phyloP scores from a whole-genome alignment of 768 basidiomycete species.

The Myochromella boudieri region DNA sequence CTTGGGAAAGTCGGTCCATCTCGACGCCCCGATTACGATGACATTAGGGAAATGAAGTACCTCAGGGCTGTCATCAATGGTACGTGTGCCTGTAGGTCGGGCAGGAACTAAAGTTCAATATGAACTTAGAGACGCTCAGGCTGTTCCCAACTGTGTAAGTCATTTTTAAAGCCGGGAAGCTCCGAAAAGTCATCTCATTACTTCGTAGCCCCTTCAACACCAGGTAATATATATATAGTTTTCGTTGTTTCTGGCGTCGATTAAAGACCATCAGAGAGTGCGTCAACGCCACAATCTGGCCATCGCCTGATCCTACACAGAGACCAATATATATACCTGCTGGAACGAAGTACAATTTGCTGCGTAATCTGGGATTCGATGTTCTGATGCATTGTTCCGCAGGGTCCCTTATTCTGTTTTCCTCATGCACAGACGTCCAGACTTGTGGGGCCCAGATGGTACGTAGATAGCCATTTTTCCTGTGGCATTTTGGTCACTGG shows the following conservation, averaged over 20 bases:
- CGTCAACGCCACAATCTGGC: conserved; percentile 47
- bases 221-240: conserved; percentile 27
- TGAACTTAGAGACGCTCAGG: conserved; percentile 47
- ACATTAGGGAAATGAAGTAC: conserved; percentile 63
- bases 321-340: conserved; percentile 57
- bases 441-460: conserved; percentile 77
- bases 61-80: conserved; percentile 66
- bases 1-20: conserved; percentile 48
- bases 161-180: neutral
- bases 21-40: conserved; percentile 50
- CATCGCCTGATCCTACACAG: conserved; percentile 41
- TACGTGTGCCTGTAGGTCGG: conserved; percentile 20
- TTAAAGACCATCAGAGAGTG: conserved; percentile 34
- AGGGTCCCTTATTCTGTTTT: conserved; percentile 57
- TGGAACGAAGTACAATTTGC: conserved; percentile 38
- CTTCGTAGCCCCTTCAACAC: conserved; percentile 45
- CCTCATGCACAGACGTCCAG: conserved; percentile 63
- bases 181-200: neutral
- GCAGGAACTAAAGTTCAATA: neutral
- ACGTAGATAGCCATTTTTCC: conserved; percentile 8
- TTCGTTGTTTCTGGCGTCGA: neutral
- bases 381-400: neutral
- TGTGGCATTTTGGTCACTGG: neutral
- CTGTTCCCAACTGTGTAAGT: conserved; percentile 55
- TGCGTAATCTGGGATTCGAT: neutral